phyloP scores from a whole-genome alignment of 192 early-diverging fungal species.

The Podila horticola region DNA sequence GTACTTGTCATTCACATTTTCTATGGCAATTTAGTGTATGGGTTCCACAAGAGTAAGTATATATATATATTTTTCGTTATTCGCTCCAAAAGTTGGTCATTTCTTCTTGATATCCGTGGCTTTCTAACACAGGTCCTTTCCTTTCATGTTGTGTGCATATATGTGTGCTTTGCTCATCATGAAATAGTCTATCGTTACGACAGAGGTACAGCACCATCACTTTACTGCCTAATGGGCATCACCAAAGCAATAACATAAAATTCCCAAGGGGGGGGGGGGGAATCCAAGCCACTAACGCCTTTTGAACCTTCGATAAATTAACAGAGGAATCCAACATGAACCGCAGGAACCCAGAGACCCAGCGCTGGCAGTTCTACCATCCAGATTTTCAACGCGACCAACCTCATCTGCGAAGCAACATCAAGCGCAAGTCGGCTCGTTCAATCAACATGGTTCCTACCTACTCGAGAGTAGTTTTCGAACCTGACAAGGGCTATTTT shows the following conservation, averaged over 20 bases:
- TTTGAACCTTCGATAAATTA: not conserved
- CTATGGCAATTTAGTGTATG: constrained; percentile 65
- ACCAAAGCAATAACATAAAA: not conserved
- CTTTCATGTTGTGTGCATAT: not conserved
- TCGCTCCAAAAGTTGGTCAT: not conserved
- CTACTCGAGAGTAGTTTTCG: constrained; percentile 43
- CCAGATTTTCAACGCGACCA: constrained; percentile 82
- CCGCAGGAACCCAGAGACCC: constrained; percentile 58
- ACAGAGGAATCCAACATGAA: constrained; percentile 61
- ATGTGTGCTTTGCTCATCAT: not conserved
- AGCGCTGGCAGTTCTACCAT: constrained; percentile 93
- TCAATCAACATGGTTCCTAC: constrained; percentile 39
- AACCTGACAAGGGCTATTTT: constrained; percentile 44
- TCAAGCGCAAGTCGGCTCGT: constrained; percentile 70
- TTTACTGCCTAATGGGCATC: not conserved
- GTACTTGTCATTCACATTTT: not conserved
- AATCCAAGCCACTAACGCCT: not conserved
- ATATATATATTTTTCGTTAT: not conserved
- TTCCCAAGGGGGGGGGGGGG: not conserved
- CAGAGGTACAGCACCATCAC: constrained; percentile 18
- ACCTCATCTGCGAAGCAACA: constrained; percentile 71
- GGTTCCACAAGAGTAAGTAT: constrained; percentile 77
- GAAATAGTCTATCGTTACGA: constrained; percentile 39
- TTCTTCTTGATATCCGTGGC: constrained; percentile 1
- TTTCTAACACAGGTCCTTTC: constrained; percentile 6